phyloP scores from a whole-genome alignment of 495 filamentous ascomycete genomes.

The Aspergillus egyptiacus region DNA sequence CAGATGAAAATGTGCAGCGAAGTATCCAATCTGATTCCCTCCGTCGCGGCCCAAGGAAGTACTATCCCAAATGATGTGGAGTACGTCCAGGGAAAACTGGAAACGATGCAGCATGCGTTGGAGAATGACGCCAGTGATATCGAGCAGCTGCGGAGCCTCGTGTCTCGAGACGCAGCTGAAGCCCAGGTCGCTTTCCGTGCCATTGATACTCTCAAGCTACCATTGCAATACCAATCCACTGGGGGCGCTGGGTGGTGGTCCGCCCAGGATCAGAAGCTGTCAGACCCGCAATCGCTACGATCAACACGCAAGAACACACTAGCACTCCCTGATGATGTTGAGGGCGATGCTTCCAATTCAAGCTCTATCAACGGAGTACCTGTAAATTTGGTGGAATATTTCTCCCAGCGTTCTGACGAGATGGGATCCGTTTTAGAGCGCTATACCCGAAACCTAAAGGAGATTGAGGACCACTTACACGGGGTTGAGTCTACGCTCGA shows the following conservation, averaged over 20 bases:
- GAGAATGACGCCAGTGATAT: conserved; percentile 69
- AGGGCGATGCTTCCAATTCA: conserved; percentile 46
- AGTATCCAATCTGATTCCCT: conserved; percentile 43
- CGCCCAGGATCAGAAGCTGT: conserved; percentile 38
- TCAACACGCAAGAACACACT: conserved; percentile 41
- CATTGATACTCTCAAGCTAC: conserved; percentile 69
- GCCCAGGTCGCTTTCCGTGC: conserved; percentile 68
- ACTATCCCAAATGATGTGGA: conserved; percentile 68
- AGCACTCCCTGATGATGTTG: conserved; percentile 51
- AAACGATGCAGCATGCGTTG: conserved; percentile 65
- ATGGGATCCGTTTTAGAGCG: conserved; percentile 59
- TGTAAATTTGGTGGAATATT: conserved; percentile 66
- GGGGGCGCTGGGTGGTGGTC: conserved; percentile 42
- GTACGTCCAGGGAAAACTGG: conserved; percentile 65
- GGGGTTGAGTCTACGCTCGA: conserved; percentile 65
- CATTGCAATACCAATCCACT: conserved; percentile 60
- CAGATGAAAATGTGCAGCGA: conserved; percentile 56
- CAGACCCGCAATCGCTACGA: conserved; percentile 35
- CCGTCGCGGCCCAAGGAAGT: conserved; percentile 56
- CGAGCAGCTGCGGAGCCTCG: conserved; percentile 54
- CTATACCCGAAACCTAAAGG: conserved; percentile 64
- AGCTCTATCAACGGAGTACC: conserved; percentile 37
- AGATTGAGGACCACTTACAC: conserved; percentile 78
- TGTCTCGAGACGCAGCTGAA: conserved; percentile 62
- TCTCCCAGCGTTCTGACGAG: conserved; percentile 64